phyloP scores from a whole-genome alignment of 2,329 filamentous ascomycete species.

The Ascomycota sp. region DNA sequence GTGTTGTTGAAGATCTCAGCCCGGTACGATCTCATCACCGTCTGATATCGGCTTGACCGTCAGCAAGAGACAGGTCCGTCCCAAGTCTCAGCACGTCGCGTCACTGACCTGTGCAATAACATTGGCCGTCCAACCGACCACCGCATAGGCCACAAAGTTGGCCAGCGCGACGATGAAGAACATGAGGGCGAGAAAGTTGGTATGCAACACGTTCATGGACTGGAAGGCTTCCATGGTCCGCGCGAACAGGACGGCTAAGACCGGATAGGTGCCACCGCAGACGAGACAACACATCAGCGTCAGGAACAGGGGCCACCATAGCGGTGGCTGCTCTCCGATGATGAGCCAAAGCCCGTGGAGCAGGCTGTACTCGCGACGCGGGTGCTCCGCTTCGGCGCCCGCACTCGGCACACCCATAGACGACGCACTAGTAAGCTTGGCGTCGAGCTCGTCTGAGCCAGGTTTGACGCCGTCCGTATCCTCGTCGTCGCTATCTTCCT shows the following conservation, averaged over 20 bases:
- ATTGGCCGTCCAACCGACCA: constrained; percentile 16
- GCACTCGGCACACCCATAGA: constrained; percentile 4
- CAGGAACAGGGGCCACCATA: constrained; percentile 8
- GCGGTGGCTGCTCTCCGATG: constrained; percentile 9
- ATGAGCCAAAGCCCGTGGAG: constrained; percentile 11
- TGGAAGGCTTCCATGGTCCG: constrained; percentile 19
- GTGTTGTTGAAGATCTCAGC: constrained; percentile 26
- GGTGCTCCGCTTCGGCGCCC: constrained; percentile 1
- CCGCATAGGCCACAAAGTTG: constrained; percentile 22
- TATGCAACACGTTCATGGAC: constrained; percentile 11
- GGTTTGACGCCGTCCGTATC: constrained; percentile 15
- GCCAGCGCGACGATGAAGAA: constrained; percentile 31
- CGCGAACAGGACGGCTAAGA: constrained; percentile 19
- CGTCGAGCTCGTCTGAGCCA: constrained; percentile 8
- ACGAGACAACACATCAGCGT: constrained; percentile 7
- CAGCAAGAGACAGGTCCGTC: not conserved
- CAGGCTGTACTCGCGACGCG: constrained; percentile 7
- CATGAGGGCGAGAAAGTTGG: constrained; percentile 34
- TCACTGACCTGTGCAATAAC: constrained; percentile 13
- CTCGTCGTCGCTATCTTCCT: constrained; percentile 4
- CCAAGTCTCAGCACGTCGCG: not conserved
- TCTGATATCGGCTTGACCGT: constrained; percentile 4
- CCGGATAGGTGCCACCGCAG: constrained; percentile 17
- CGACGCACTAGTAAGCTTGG: constrained; percentile 6
- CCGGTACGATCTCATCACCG: constrained; percentile 14